Evolutionary conservation across 2,329 filamentous ascomycete genomes (phyloP).

Genomic region (Fusarium fujikuroi): DNA sequence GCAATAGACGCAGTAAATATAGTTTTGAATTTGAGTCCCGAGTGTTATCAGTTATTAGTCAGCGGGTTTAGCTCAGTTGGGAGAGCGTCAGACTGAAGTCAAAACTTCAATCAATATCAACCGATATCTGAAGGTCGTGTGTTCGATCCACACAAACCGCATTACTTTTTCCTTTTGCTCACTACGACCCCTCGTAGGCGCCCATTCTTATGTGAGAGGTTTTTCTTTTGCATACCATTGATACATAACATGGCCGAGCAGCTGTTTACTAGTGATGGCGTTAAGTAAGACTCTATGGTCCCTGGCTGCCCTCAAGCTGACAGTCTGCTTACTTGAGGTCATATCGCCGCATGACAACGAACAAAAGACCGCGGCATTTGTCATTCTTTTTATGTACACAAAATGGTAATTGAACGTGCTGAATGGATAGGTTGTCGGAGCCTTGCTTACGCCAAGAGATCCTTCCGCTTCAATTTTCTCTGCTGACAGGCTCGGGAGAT

Average conservation of each 20-base stretch:
- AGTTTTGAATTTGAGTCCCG: rapidly evolving
- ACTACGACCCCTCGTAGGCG: rapidly evolving
- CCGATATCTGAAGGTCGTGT: slow-evolving; percentile 30
- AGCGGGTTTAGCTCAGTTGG: slow-evolving; percentile 36
- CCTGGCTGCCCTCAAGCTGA: background rate
- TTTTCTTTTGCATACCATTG: rapidly evolving
- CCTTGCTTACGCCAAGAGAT: background rate
- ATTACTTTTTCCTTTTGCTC: background rate
- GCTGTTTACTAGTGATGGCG: rapidly evolving
- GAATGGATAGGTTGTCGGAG: background rate
- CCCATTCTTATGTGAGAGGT: background rate
- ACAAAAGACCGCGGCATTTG: background rate
- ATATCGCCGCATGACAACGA: background rate
- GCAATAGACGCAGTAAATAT: rapidly evolving
- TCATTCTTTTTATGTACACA: background rate
- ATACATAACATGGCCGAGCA: background rate
- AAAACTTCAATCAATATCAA: slow-evolving; percentile 23
- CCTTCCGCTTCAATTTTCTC: background rate
- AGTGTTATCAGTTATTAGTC: background rate
- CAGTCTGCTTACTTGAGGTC: background rate
- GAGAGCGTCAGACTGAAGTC: slow-evolving; percentile 33
- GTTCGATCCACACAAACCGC: slow-evolving; percentile 34
- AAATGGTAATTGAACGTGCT: background rate
- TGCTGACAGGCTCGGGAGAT: background rate
- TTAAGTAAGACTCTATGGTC: background rate